Base-by-base conservation (phyloP, 169 alveolate genomes). In the Cryptosporidium canis region DNA sequence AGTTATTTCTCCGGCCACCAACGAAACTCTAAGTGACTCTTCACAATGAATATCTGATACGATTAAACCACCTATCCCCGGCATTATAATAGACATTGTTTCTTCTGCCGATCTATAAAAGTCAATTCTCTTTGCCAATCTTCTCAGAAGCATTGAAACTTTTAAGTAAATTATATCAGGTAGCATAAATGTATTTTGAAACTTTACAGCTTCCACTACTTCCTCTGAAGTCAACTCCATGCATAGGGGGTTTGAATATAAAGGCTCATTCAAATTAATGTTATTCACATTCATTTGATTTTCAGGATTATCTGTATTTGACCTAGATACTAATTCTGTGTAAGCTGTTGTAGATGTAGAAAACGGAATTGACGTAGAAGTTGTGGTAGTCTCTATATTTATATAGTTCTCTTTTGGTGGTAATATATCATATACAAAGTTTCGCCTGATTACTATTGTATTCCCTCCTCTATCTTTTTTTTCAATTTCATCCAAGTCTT, bases 21-120 rank as follows among this genome's bases (percentile, higher is more conserved):
- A 27, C 3, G 87, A 58, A 27, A 48, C 55, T 56, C 87, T 9
- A 16, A 77, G 45, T 7, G 72, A 24, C 16, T 77, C 87, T 31
- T 77, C 77, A 37, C 87, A 77, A 39, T 48, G 70, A n/a, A 51
- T 27, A 41, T 77, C 87, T 18, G 87, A 77, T 24, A 77, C 70
- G 11, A 77, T 8, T 33, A 77, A 39, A 6, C 87, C 87, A 55
- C 87, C 87, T 6, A 77, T 39, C 41, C 87, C 87, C 18, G 87
- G 77, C 58, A 77, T 35, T 56, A 77, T 43, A 8, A 39, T 58
- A 6, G 87, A 77, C 4, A 77, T 11, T 12, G 87, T 18, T 43
- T 77, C 87, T 35, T 77, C 87, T 1, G 87, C 87, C 0, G 87
- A 77, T 18, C 87, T 55, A 24, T 21, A 44, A 5, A 77, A 18